Percentiles rank a stretch among this genome's conserved stretches.
phyloP scores from a whole-genome alignment of 352 stramenopile genomes.

The Phytophthora hibernalis region DNA sequence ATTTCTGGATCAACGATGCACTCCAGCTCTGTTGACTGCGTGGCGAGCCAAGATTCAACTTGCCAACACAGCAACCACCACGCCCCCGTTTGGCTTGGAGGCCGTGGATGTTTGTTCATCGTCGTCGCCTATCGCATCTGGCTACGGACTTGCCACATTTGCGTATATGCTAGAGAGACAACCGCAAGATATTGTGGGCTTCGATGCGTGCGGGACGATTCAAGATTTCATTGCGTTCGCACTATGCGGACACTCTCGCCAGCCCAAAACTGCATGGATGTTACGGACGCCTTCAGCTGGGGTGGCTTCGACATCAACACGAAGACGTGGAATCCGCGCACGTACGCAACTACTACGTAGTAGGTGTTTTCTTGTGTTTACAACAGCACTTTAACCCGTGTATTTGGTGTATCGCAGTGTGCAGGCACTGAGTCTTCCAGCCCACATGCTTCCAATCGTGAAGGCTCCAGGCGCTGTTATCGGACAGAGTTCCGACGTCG shows the following conservation, averaged over 20 bases:
- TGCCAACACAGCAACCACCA: conserved; percentile 10
- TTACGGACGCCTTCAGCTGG: conserved; percentile 79
- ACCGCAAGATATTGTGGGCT: conserved; percentile 34
- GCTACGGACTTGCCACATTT: conserved; percentile 73
- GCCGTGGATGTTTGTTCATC: conserved; percentile 23
- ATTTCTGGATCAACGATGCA: conserved; percentile 76
- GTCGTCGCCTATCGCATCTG: conserved; percentile 54
- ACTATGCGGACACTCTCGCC: conserved; percentile 51
- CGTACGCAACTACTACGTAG: conserved; percentile 43
- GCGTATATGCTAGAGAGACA: conserved; percentile 49
- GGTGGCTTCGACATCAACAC: conserved; percentile 57
- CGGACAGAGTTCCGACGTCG: conserved; percentile 33
- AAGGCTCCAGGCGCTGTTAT: conserved; percentile 50
- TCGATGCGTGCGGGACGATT: conserved; percentile 76
- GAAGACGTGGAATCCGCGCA: conserved; percentile 48
- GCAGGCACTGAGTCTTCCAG: conserved; percentile 55
- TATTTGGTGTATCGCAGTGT: conserved; percentile 38
- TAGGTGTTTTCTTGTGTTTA: background rate
- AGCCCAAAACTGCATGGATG: conserved; percentile 58
- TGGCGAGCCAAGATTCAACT: conserved; percentile 36
- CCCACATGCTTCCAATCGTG: conserved; percentile 54
- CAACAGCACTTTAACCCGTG: background rate
- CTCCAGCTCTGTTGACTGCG: conserved; percentile 44
- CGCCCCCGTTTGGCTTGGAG: conserved; percentile 9
- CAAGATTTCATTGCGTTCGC: conserved; percentile 72